Percentiles rank a stretch among this genome's conserved stretches.
phyloP scores from a whole-genome alignment of 176 grass and related monocot species.

The Hordeum vulgare region DNA sequence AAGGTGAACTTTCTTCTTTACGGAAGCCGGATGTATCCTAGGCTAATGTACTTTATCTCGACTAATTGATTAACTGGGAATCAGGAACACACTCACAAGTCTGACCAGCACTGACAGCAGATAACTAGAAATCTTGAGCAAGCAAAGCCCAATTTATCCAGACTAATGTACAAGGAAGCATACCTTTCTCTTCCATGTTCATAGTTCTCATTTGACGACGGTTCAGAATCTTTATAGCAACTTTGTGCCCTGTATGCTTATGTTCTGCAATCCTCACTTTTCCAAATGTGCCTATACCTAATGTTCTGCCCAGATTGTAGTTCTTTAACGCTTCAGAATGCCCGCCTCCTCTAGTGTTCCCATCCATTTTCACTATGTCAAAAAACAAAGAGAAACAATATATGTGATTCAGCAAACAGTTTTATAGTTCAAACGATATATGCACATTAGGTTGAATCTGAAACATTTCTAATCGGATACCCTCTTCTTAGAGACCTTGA shows the following conservation, averaged over 20 bases:
- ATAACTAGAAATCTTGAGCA: neutral
- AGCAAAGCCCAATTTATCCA: neutral
- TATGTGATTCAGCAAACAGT: neutral
- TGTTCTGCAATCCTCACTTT: slow-evolving; percentile 97
- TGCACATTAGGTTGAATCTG: neutral
- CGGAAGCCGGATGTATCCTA: neutral
- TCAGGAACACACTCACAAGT: neutral
- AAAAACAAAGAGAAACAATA: neutral
- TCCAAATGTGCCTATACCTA: slow-evolving; percentile 89
- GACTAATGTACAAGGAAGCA: neutral
- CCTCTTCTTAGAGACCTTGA: neutral
- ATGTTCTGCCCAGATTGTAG: slow-evolving; percentile 79
- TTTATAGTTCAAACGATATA: neutral
- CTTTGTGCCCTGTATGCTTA: slow-evolving; percentile 69
- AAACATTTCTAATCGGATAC: neutral
- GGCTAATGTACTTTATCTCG: neutral
- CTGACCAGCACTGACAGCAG: neutral
- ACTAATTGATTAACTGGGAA: neutral
- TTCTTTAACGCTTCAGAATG: slow-evolving; percentile 62
- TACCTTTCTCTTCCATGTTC: slow-evolving; percentile 97
- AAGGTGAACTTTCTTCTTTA: slow-evolving; percentile 8
- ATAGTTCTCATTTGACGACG: slow-evolving; percentile 70
- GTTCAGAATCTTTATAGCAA: slow-evolving; percentile 91
- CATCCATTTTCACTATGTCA: slow-evolving; percentile 60
- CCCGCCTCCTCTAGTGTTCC: slow-evolving; percentile 36